These are phyloP conservation scores for Trametes cingulata DNA, from an alignment of 768 basidiomycete species.

Conservation along the genomic window DNA sequence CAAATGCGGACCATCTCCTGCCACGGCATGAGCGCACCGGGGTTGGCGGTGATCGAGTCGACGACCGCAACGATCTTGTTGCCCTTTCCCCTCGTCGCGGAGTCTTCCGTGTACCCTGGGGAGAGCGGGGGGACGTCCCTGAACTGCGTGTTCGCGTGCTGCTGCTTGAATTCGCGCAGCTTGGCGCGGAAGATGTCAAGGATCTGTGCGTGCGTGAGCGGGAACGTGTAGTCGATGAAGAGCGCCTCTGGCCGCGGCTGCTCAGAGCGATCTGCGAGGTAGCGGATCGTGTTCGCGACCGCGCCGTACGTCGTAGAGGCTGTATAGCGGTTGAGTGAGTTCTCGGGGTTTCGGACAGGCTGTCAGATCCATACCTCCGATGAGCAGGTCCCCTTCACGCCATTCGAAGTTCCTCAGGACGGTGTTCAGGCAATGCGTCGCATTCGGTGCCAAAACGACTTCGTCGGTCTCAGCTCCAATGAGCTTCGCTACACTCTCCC, in stretches of 20 bases:
- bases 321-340: not conserved
- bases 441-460: conserved; percentile 59
- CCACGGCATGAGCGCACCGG: conserved; percentile 71
- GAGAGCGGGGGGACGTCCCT: conserved; percentile 20
- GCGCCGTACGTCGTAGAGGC: conserved; percentile 53
- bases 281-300: conserved; percentile 50
- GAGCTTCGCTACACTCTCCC: conserved; percentile 47
- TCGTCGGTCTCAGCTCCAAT: conserved; percentile 58
- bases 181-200: conserved; percentile 48
- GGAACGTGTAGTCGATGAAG: conserved; percentile 56
- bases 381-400: conserved; percentile 65
- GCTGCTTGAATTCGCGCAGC: conserved; percentile 34
- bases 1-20: conserved; percentile 66
- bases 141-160: conserved; percentile 14
- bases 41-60: conserved; percentile 64
- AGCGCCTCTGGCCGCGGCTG: conserved; percentile 51
- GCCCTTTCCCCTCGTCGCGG: conserved; percentile 14
- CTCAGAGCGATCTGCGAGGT: conserved; percentile 50
- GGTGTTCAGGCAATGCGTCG: conserved; percentile 66
- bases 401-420: conserved; percentile 68
- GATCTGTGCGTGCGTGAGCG: conserved; percentile 51
- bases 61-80: conserved; percentile 66
- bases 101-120: not conserved
- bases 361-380: conserved; percentile 32
- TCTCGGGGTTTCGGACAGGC: too few species aligned